These are phyloP conservation scores for Colletotrichum spinosum DNA, from an alignment of 2,329 filamentous ascomycete genomes.

Conservation along the genomic window DNA sequence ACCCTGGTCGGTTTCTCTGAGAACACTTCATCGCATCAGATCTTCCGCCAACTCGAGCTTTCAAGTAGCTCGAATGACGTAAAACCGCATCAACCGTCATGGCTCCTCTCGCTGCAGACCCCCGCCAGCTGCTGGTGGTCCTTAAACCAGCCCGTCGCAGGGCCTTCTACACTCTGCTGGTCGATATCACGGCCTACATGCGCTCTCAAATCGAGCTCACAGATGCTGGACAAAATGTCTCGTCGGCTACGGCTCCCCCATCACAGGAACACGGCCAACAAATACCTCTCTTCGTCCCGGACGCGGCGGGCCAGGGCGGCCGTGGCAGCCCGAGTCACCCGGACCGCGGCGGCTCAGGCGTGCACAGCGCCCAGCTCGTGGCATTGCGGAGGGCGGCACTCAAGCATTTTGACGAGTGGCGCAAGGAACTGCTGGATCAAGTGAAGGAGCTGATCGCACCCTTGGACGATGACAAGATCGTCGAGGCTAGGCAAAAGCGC, in stretches of 20 bases:
- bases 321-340: conserved; percentile 32
- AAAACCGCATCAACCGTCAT: conserved; percentile 47
- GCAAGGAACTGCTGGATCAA: conserved; percentile 74
- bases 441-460: conserved; percentile 75
- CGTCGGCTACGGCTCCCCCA: conserved; percentile 11
- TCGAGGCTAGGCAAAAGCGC: conserved; percentile 59
- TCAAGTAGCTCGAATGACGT: not conserved
- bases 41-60: not conserved
- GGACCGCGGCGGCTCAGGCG: conserved; percentile 34
- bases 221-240: conserved; percentile 38
- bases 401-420: conserved; percentile 82
- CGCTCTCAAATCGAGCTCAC: conserved; percentile 60
- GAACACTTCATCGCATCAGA: too few relatives aligned
- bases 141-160: conserved; percentile 64
- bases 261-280: conserved; percentile 18
- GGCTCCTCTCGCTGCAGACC: conserved; percentile 66
- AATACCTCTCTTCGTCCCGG: conserved; percentile 41
- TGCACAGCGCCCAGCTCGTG: conserved; percentile 39
- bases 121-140: conserved; percentile 66
- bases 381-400: conserved; percentile 66
- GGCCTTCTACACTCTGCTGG: conserved; percentile 62
- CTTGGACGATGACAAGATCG: conserved; percentile 59
- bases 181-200: conserved; percentile 67
- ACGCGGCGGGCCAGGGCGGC: conserved; percentile 22
- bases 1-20: too few relatives aligned